Base-by-base conservation (phyloP, 2,329 filamentous ascomycete genomes). In the Penicillium sp. region DNA sequence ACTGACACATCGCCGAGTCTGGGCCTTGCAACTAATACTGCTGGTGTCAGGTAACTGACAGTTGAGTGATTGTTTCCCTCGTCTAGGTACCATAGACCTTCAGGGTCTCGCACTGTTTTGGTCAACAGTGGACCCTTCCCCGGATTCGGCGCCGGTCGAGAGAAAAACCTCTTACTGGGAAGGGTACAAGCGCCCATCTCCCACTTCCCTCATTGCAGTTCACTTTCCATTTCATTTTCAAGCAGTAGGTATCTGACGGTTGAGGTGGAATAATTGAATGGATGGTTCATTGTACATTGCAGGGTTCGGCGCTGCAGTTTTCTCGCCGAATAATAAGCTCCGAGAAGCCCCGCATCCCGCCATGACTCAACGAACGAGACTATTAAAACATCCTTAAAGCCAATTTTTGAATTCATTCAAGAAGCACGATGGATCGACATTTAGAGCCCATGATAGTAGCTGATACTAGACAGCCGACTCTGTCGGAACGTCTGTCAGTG, bases 401-500 rank as follows among this genome's bases (percentile, higher is more conserved):
- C 21, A 24, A 29, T 4, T 29, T 13, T 47, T 41, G 12, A 3
- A 41, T 39, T 18, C 26, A 29, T 21, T 21, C 6, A n/a, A 31
- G 10, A 10, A 41, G 28, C 31, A 50, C 47, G 26, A 50, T 51
- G 41, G 44, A 47, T 29, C 47, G 23, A 2, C 23, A 33, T 15
- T 38, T 51, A 4, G 52, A 54, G 26, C 47, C 54, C 6, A 53
- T 59, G 23, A 16, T 56, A 4, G 36, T 38, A 7, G 26, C 42
- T 28, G 16, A 21, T 18, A 44, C 18, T n/a, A 21, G 39, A 8
- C 52, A 48, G 33, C 44, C 28, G 7, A 47, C 33, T 16, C 4
- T 33, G 16, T 45, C 23, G 23, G 44, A 54, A 18, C 44, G 52
- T n/a, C 9, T 54, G 52, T 54, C 41, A 10, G 44, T 51, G 6